A percentile compares a stretch with the other conserved stretches of the same genome.
These are phyloP conservation scores for Linnemannia zychae DNA, from an alignment of 192 early-diverging fungal genomes.

Conservation along the genomic window DNA sequence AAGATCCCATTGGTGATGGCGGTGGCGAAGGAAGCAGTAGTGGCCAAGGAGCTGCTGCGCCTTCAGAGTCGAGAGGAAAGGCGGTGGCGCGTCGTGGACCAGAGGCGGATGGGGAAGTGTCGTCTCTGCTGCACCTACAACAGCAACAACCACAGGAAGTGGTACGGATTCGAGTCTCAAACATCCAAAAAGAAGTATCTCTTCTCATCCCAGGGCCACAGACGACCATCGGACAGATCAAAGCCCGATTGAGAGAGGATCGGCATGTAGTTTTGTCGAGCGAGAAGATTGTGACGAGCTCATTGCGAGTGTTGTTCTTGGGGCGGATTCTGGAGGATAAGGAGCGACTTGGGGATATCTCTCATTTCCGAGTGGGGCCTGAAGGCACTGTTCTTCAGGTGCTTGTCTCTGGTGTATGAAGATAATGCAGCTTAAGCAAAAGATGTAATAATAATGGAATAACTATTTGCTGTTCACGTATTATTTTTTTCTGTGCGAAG, in stretches of 20 bases:
- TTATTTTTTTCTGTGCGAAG: too few relatives aligned
- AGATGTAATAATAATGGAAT: neutral
- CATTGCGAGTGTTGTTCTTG: slow-evolving; percentile 6
- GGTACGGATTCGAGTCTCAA: neutral
- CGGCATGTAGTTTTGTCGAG: neutral
- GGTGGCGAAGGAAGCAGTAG: neutral
- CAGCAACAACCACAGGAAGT: neutral
- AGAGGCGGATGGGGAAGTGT: neutral
- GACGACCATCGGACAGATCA: neutral
- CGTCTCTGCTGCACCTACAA: neutral
- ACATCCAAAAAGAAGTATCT: neutral
- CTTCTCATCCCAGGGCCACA: neutral
- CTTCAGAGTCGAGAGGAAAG: neutral
- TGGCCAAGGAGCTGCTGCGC: neutral
- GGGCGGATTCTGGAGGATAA: slow-evolving; percentile 21
- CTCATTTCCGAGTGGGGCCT: slow-evolving; percentile 1
- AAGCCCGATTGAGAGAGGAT: neutral
- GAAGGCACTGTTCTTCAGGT: slow-evolving; percentile 1
- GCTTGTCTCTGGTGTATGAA: neutral
- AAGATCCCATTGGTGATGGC: neutral
- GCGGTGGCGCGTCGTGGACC: neutral
- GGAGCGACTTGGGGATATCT: neutral
- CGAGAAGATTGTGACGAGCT: neutral
- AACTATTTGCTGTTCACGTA: too few relatives aligned
- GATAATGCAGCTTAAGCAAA: neutral